Conservation (phyloP, 2,329 filamentous ascomycete species). For the Fusarium pseudonygamai region DNA sequence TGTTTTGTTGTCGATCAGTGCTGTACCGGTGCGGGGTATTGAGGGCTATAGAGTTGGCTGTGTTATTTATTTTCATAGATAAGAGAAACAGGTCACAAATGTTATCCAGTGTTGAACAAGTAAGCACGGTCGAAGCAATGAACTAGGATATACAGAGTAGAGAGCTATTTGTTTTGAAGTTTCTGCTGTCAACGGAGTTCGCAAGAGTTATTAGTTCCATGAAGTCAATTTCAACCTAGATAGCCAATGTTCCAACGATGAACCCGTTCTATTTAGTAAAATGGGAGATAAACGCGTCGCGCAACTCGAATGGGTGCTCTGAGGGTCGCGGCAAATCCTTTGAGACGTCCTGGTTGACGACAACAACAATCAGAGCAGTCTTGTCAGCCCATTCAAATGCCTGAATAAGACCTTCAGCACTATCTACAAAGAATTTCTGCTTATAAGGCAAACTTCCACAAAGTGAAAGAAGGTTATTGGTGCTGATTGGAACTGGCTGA, state of each 20-base stretch:
- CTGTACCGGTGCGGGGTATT: neutral
- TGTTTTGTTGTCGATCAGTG: neutral
- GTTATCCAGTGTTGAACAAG: neutral
- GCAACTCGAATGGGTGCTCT: neutral
- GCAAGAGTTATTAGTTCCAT: neutral
- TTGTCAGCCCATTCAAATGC: conserved; percentile 8
- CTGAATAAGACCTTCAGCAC: conserved; percentile 7
- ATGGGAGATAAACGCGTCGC: neutral
- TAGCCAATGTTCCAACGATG: neutral
- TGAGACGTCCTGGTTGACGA: neutral
- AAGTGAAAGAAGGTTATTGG: neutral
- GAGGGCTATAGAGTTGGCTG: neutral
- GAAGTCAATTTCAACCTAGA: neutral
- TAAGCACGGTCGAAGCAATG: neutral
- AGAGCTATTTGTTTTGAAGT: too few relatives aligned
- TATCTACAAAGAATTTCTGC: conserved; percentile 17
- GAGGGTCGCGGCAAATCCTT: neutral
- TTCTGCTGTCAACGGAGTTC: neutral
- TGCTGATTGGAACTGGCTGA: neutral
- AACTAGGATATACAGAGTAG: neutral
- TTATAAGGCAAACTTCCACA: conserved; percentile 10
- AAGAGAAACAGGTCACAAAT: neutral
- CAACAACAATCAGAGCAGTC: conserved; percentile 6
- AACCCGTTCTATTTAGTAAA: neutral
- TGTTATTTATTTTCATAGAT: neutral